These are phyloP conservation scores for Naganishia kalamii DNA, from an alignment of 768 basidiomycete genomes.

Conservation along the genomic window DNA sequence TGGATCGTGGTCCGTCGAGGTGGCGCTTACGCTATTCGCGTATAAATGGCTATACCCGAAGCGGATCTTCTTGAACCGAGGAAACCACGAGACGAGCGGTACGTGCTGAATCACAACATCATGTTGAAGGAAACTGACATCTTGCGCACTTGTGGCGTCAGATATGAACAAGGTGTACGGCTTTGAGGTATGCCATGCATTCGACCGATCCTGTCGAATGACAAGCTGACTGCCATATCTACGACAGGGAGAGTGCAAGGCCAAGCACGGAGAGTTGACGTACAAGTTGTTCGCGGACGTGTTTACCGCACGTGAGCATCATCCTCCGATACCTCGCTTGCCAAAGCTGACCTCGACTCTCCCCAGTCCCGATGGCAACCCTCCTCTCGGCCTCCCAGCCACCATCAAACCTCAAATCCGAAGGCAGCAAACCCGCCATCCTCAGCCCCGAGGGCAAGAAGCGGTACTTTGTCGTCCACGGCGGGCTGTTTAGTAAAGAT, in stretches of 20 bases:
- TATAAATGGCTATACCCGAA: slow-evolving; percentile 96
- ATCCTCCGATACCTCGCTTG: not conserved
- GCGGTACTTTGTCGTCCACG: slow-evolving; percentile 91
- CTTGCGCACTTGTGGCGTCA: not conserved
- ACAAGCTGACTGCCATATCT: not conserved
- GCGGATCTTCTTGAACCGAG: slow-evolving; percentile 85
- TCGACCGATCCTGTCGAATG: too few relatives aligned
- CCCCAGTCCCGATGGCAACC: slow-evolving; percentile 81
- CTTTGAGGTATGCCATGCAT: slow-evolving; percentile 25
- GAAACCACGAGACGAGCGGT: slow-evolving; percentile 62
- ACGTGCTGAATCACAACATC: slow-evolving; percentile 23
- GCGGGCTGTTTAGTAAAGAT: slow-evolving; percentile 92
- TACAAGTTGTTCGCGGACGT: slow-evolving; percentile 95
- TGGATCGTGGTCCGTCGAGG: slow-evolving; percentile 53
- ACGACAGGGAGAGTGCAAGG: slow-evolving; percentile 85
- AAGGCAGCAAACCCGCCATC: slow-evolving; percentile 55
- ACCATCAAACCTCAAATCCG: slow-evolving; percentile 50
- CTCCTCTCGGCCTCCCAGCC: slow-evolving; percentile 64
- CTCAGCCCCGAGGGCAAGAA: slow-evolving; percentile 74
- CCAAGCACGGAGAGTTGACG: slow-evolving; percentile 91
- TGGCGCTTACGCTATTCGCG: slow-evolving; percentile 85
- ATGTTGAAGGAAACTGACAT: not conserved
- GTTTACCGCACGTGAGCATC: slow-evolving; percentile 72
- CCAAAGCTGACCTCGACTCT: not conserved
- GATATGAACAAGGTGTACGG: slow-evolving; percentile 76